Base-by-base conservation (phyloP, 202 grass and related monocot genomes). In the Saccharum hybrid region DNA sequence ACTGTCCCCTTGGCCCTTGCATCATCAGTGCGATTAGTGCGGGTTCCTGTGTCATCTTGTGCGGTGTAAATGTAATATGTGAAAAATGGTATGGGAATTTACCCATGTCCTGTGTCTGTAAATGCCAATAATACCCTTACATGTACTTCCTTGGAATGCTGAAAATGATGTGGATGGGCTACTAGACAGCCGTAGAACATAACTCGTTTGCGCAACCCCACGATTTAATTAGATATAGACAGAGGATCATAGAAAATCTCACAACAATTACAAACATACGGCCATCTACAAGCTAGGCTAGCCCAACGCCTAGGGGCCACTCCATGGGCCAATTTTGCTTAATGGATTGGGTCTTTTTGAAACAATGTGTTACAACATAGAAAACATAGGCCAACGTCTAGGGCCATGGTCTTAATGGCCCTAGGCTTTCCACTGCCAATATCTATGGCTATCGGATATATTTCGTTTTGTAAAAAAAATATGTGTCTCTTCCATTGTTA, bases 1-100 rank as follows among this genome's bases (percentile, higher is more conserved):
- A 66, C 46, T 60, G 23, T 63, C 66, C 68, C 63, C 69, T 54
- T 54, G 51, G 51, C 16, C 51, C 51, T 71, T 36, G 46, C n/a
- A 65, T 63, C 72, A 82, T 82, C 65, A 64, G 86, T 88, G 78
- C 72, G 75, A 78, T 64, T 46, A 51, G 28, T 64, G 54, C 41
- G 31, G 65, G 31, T 8, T 79, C 42, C 10, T 52, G n/a, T 65
- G 75, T 72, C 70, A 78, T 81, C 31, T 74, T 14, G 36, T 72
- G 9, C 37, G 36, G 9, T 82, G 72, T 66, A 85, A 70, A 15
- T 82, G 72, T 66, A 85, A 70, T 82, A 64, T 77, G 31, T 42
- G 66, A 63, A 87, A 77, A 71, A 31, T 76, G 57, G 30, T 66
- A 71, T 70, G 72, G 41, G 37, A 38, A 77, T 10, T 21, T 76